Evolutionary conservation across 495 filamentous ascomycete species (phyloP).

Genomic region (Penicillium fimorum): DNA sequence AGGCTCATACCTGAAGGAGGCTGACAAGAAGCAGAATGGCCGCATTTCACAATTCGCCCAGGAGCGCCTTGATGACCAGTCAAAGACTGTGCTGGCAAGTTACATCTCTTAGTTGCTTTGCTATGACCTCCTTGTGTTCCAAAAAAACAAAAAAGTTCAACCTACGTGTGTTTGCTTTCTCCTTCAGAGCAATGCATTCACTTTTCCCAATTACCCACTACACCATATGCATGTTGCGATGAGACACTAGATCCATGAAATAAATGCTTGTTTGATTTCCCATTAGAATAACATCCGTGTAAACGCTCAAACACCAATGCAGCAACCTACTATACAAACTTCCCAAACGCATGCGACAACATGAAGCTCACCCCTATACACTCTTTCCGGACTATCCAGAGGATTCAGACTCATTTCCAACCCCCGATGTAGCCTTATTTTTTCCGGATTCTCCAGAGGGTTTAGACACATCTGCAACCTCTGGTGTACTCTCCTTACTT

Average conservation of each 20-base stretch:
- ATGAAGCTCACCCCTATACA: not conserved
- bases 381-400: not conserved
- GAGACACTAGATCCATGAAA: conserved; percentile 17
- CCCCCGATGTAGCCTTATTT: not conserved
- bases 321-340: conserved; percentile 3
- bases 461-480: not conserved
- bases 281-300: not conserved
- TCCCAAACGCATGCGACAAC: not conserved
- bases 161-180: not conserved
- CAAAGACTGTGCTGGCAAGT: conserved; percentile 50
- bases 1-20: conserved; percentile 63
- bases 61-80: conserved; percentile 57
- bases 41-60: conserved; percentile 56
- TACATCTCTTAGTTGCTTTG: conserved; percentile 49
- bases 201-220: not conserved
- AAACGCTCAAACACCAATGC: not conserved
- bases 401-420: not conserved
- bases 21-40: conserved; percentile 54
- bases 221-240: conserved; percentile 14
- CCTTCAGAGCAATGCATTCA: not conserved
- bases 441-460: not conserved
- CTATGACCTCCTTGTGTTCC: not conserved
- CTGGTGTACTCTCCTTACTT: not conserved
- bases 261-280: conserved; percentile 7
- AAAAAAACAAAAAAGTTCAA: conserved; percentile 10